Evolutionary conservation across 2,329 filamentous ascomycete genomes (phyloP), one percentile per base, ranked within the genome.

Genomic region (Penicillium palitans): DNA sequence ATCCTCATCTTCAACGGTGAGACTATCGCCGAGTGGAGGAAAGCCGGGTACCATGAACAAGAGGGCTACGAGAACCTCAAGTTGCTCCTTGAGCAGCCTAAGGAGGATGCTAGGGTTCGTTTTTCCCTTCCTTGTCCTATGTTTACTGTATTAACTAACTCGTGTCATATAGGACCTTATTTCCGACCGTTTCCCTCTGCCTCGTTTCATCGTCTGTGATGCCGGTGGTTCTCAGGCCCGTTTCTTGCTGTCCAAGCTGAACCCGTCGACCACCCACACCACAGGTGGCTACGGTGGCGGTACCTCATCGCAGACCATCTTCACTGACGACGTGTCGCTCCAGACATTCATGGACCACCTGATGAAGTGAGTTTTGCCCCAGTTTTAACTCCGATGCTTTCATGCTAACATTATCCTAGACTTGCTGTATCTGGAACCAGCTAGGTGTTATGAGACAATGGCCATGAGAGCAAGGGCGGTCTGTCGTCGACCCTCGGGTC

Each of bases 321-420:
- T 99, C 79, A 99, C 95, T 0, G 95, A 99, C 71, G 95, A 99
- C 76, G 95, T 99, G 55, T 97, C 92, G 55, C 80, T 99, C 72
- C 93, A 98, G 78, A 98, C 93, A 1, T 99, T 99, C 74, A 99
- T 99, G 95, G 95, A 99, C 71, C 93, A 98, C 79, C 81, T 99
- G 74, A 99, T 99, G 95, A 99, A 99, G 91, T 93, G 82, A 78
- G 88, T 83, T 21, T 10, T 19, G 13, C 33, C 25, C 10, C 6
- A 2, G 45, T 29, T 56, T 46, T 24, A 29, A 13, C 15, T 17
- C n/a, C 40, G 40, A 50, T 40, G 44, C 12, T 31, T 44, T 13
- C 15, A n/a, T 67, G 41, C 71, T 76, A 70, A 77, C 63, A 48
- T 19, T 46, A 46, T 57, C 53, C 29, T 61, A 81, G 79, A 66